Base-by-base conservation (phyloP, 2,329 filamentous ascomycete genomes). In the Lecanosticta acicola region DNA sequence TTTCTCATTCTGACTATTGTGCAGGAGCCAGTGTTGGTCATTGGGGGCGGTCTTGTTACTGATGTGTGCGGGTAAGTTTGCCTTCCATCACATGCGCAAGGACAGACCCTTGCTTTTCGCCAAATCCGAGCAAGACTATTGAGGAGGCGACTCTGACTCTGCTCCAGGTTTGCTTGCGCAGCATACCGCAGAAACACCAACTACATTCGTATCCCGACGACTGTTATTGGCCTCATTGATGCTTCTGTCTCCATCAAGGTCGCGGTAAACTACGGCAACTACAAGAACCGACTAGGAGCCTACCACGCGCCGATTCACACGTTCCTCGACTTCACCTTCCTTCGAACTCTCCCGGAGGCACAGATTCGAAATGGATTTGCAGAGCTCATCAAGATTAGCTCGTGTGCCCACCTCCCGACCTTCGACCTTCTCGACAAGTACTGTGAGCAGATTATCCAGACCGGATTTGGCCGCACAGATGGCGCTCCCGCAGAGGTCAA, bases 241-340 rank as follows among this genome's bases (percentile, higher is more conserved):
- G 84, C 84, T 2, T 84, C 81, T 14, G 84, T 87, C 41, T 84
- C 79, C 29, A 87, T 87, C 71, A 86, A 87, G 62, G 83, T 87
- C n/a, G 84, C 81, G 10, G 83, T 87, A 58, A 87, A 87, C 70
- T 85, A 86, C 58, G 82, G 81, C 62, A 79, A 81, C 63, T 84
- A 85, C 72, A 87, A 87, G 73, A 87, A 87, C 68, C 74, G 82
- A 10, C 75, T 87, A 0, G 83, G 83, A 20, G 83, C 83, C 3
- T 87, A 87, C 62, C 83, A 87, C 59, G 83, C 83, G 0, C 83
- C 84, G 18, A 55, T 57, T 39, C 80, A 84, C 60, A 87, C 83
- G 0, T 85, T 87, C 70, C 75, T 87, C 37, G 83, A 87, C 64
- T 87, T 86, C 62, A 77, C 74, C 13, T 87, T 87, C 66, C 70